Evolutionary conservation across 108 stramenopile species (phyloP).

Genomic region (Skeletonema grethae): DNA sequence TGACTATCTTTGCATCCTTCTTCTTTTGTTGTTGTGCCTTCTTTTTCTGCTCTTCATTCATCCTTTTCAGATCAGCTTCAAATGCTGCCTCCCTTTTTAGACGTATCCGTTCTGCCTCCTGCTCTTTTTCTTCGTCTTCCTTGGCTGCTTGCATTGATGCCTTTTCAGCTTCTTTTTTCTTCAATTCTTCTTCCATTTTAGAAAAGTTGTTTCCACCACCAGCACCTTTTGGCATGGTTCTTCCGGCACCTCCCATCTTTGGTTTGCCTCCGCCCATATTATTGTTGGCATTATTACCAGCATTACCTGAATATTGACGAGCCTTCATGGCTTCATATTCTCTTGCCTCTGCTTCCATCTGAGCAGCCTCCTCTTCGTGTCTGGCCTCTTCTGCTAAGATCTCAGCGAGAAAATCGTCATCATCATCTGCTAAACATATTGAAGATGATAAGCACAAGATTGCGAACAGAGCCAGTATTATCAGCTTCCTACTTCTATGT

Average conservation of each 20-base stretch:
- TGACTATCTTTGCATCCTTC: slow-evolving; percentile 63
- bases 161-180: slow-evolving; percentile 37
- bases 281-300: slow-evolving; percentile 23
- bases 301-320: slow-evolving; percentile 11
- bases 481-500: not conserved
- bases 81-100: slow-evolving; percentile 65
- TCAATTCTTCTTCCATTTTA: slow-evolving; percentile 38
- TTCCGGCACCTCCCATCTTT: slow-evolving; percentile 28
- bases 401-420: slow-evolving; percentile 48
- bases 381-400: slow-evolving; percentile 47
- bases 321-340: slow-evolving; percentile 43
- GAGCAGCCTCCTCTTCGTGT: slow-evolving; percentile 40
- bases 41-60: slow-evolving; percentile 72
- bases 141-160: slow-evolving; percentile 10
- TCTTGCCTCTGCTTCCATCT: slow-evolving; percentile 31
- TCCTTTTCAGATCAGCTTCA: slow-evolving; percentile 62
- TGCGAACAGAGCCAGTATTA: not conserved
- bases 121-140: slow-evolving; percentile 23
- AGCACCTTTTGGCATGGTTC: slow-evolving; percentile 25
- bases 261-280: slow-evolving; percentile 17
- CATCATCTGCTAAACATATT: not conserved
- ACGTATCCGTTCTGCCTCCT: slow-evolving; percentile 31
- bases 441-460: not conserved
- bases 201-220: slow-evolving; percentile 17
- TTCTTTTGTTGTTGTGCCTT: slow-evolving; percentile 54